phyloP scores from a whole-genome alignment of 1,284 basidiomycete genomes.

The Spongispora temasekensis region DNA sequence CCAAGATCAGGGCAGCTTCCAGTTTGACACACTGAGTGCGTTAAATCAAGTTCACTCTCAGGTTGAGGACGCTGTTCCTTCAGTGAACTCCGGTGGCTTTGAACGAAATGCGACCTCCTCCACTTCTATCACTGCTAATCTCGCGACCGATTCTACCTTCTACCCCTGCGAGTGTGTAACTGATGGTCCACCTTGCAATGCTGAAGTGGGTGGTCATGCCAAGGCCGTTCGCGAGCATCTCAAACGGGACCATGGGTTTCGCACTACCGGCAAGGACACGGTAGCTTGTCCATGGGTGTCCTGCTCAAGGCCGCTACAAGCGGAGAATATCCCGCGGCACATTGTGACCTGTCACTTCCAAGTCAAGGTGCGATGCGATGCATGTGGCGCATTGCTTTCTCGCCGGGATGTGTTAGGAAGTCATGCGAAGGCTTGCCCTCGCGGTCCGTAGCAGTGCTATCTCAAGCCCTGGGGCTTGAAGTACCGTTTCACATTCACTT shows the following conservation, averaged over 20 bases:
- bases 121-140: background rate
- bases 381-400: constrained; percentile 16
- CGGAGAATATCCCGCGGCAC: constrained; percentile 25
- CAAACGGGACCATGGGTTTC: constrained; percentile 8
- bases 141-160: background rate
- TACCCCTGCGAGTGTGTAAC: constrained; percentile 9
- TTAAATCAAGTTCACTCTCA: background rate
- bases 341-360: constrained; percentile 16
- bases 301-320: constrained; percentile 11
- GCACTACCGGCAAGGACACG: constrained; percentile 5
- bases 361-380: constrained; percentile 6
- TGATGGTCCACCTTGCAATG: constrained; percentile 6
- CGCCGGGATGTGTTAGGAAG: constrained; percentile 20
- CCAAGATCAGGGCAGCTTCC: background rate
- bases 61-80: background rate
- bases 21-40: background rate
- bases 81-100: background rate
- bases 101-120: background rate
- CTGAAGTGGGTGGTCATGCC: background rate
- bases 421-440: constrained; percentile 16
- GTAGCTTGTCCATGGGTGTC: constrained; percentile 10
- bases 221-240: constrained; percentile 20
- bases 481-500: too few species aligned
- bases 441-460: too few species aligned
- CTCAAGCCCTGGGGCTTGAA: too few species aligned